Percentiles rank a stretch among this genome's conserved stretches.
Conservation (phyloP, 2,329 filamentous ascomycete genomes). For the Plenodomus tracheiphilus region DNA sequence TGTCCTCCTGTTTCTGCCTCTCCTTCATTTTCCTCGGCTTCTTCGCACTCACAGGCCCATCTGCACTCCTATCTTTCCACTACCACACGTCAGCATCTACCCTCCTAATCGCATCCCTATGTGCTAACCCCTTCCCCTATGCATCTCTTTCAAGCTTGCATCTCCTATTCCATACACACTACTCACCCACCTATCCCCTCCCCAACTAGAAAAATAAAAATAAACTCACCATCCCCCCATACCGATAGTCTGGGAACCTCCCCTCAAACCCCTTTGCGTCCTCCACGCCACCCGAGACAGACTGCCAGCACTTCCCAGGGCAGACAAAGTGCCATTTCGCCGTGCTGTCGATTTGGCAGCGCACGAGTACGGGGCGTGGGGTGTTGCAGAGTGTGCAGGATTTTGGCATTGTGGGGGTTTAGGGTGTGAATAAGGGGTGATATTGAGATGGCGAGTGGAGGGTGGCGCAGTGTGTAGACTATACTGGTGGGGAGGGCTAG, state of each 20-base stretch:
- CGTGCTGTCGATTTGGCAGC: conserved; percentile 49
- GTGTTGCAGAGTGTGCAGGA: conserved; percentile 47
- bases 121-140: conserved; percentile 2
- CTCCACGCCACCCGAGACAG: conserved; percentile 49
- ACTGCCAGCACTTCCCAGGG: conserved; percentile 48
- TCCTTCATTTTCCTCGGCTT: conserved; percentile 47
- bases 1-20: conserved; percentile 26
- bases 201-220: not conserved
- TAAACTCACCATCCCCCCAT: conserved; percentile 42
- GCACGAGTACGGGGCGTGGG: conserved; percentile 45
- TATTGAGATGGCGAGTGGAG: not conserved
- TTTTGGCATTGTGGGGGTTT: conserved; percentile 31
- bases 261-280: conserved; percentile 38
- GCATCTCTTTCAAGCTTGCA: too few relatives aligned
- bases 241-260: conserved; percentile 23
- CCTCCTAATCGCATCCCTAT: not conserved
- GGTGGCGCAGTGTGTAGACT: not conserved
- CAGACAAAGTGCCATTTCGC: conserved; percentile 51
- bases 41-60: conserved; percentile 47
- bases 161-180: not conserved
- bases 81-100: not conserved
- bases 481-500: not conserved
- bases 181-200: not conserved
- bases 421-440: not conserved
- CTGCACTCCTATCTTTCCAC: conserved; percentile 50